Evolutionary conservation across 495 filamentous ascomycete genomes (phyloP).

Genomic region (Penicillium diatomitis): DNA sequence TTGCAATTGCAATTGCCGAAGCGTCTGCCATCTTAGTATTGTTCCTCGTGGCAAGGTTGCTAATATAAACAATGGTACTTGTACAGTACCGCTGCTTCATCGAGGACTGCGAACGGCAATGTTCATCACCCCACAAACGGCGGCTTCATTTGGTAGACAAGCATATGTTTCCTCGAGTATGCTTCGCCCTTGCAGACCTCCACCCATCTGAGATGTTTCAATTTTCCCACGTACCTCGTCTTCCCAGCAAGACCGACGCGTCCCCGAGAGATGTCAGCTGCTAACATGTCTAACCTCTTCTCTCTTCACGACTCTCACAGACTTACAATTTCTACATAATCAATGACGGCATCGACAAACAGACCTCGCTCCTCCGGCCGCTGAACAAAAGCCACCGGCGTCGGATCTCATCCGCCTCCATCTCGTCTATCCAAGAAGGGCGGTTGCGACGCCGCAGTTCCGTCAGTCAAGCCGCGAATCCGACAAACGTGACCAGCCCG

Average conservation of each 20-base stretch:
- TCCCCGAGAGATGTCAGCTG: too few species aligned
- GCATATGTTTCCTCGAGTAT: conserved; percentile 77
- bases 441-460: conserved; percentile 31
- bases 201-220: background rate
- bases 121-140: conserved; percentile 73
- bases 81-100: conserved; percentile 79
- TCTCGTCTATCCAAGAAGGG: conserved; percentile 28
- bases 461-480: conserved; percentile 10
- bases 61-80: background rate
- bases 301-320: conserved; percentile 12
- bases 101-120: conserved; percentile 78
- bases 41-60: too few species aligned
- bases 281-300: too few species aligned
- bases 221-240: background rate
- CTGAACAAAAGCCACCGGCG: conserved; percentile 32
- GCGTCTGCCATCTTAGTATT: too few species aligned
- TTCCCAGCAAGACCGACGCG: too few species aligned
- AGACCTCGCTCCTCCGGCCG: conserved; percentile 62
- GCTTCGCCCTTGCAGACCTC: background rate
- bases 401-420: conserved; percentile 40
- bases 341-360: conserved; percentile 78
- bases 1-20: too few species aligned
- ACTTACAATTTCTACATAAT: conserved; percentile 88
- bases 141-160: conserved; percentile 85
- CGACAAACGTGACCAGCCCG: too few species aligned